Evolutionary conservation across 2,329 filamentous ascomycete genomes (phyloP), one percentile per base, ranked within the genome.

Genomic region (Penicillium sclerotiorum): DNA sequence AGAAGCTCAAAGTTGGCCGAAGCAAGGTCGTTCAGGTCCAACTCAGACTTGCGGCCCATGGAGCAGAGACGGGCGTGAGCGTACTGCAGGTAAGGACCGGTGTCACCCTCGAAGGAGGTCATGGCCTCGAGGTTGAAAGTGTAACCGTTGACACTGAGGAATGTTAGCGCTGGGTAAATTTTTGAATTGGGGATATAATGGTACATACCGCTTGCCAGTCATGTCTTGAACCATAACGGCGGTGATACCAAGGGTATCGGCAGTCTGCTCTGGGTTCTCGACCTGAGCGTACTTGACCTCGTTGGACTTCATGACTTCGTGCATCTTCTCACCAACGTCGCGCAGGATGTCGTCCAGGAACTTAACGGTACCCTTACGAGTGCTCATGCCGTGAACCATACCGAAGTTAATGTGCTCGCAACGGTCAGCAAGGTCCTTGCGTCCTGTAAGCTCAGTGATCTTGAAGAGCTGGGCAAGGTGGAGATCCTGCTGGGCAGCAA

Each of bases 151-250:
- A 85, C 77, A 56, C 78, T 79, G 49, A 22, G 28, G 15, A 36
- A 12, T 64, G 50, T 77, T 76, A 70, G 80, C 9, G 40, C 20
- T 17, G 23, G 12, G 6, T 7, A 20, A 28, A 5, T 3, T 8
- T 11, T 12, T 12, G 8, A 3, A 32, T 27, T 9, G 9, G 32
- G 23, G 6, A 17, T 15, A 32, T 17, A 11, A 13, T 17, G 9
- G 23, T 2, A 64, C 80, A 58, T 73, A 87, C 86, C 89, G 84
- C 83, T 96, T 97, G 70, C 93, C 94, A 58, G 84, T 88, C 90
- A 97, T 96, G 67, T 97, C 94, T 73, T 97, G 93, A 17, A 96
- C 90, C 91, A 97, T 97, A 67, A 97, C 93, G 66, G 89, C 88
- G 57, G 88, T 92, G 68, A 97, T 96, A 56, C 93, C 94, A 3